Base-by-base conservation (phyloP, 2,329 filamentous ascomycete genomes). In the Aspergillus phoenicis region DNA sequence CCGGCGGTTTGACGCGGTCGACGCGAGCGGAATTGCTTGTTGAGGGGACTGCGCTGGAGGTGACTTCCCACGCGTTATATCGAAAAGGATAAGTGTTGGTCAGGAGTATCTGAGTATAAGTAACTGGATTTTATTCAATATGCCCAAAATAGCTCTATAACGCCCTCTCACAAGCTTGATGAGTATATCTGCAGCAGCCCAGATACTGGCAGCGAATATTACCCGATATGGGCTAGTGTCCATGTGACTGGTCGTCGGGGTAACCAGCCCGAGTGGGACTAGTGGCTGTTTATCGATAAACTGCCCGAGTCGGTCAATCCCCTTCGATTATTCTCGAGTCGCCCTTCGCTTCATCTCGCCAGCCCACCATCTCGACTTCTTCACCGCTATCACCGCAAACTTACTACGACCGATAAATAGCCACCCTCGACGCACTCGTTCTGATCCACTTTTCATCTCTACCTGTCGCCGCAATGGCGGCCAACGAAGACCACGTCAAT, bases 401-500 rank as follows among this genome's bases (percentile, higher is more conserved):
- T 11, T n/a, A 51, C 24, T 10, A 17, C 26, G 33, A 11, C 22
- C 7, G n/a, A n/a, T 20, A n/a, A 15, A 2, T 22, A n/a, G 13
- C 7, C 5, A 38, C 15, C 7, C 30, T 26, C 15, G 7, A 41
- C 54, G 24, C 36, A 17, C 36, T 6, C 20, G 13, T 2, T 45
- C 33, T 28, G n/a, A 56, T 45, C 28, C 30, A 59, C 49, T 51
- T 10, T 45, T 53, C 49, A 26, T 33, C 30, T 7, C 86, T 68
- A 88, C 83, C 48, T 87, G 79, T 7, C 85, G 68, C 67, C 68
- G 71, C 68, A 33, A 80, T 80, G 78, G 72, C 77, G 69, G 71
- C 66, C 61, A 69, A 75, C 47, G 74, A 78, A 43, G 80, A 82
- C 64, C 71, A 80, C 53, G 77, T 82, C 66, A 75, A 82, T 80